These are phyloP conservation scores for Raphidocelis subcapitata DNA, from an alignment of 139 green algal species.

Conservation along the genomic window DNA sequence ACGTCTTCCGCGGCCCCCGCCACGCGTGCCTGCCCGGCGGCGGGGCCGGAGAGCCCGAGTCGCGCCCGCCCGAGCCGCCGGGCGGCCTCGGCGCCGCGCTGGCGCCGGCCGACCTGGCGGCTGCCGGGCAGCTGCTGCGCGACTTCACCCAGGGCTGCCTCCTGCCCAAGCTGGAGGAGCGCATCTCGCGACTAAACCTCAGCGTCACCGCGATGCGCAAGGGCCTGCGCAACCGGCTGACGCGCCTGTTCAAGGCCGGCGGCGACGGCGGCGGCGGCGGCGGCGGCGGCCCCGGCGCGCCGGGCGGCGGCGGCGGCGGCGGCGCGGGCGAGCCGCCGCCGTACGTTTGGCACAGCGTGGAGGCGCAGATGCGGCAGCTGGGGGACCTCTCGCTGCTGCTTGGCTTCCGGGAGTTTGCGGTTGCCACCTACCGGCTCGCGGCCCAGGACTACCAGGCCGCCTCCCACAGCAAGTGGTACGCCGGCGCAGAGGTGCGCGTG, in stretches of 20 bases:
- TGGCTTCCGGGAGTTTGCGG: constrained; percentile 77
- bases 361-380: constrained; percentile 83
- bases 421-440: constrained; percentile 75
- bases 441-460: constrained; percentile 53
- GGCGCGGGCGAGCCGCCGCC: too few relatives aligned
- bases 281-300: constrained; percentile 14
- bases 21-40: constrained; percentile 31
- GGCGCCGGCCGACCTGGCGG: constrained; percentile 28
- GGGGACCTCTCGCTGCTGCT: constrained; percentile 87
- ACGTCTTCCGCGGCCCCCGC: constrained; percentile 37
- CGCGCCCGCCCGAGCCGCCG: constrained; percentile 29
- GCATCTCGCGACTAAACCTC: constrained; percentile 44
- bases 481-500: constrained; percentile 72
- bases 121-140: constrained; percentile 14
- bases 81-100: constrained; percentile 39
- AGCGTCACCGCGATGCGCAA: constrained; percentile 54
- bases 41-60: constrained; percentile 39
- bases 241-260: constrained; percentile 69
- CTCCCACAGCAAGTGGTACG: constrained; percentile 65
- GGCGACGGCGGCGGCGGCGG: constrained; percentile 25
- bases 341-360: constrained; percentile 55
- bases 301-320: constrained; percentile 6
- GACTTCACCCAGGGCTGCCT: constrained; percentile 36
- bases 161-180: constrained; percentile 49
- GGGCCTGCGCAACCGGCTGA: constrained; percentile 89